phyloP scores from a whole-genome alignment of 371 early-diverging fungal genomes.

The Mortierella sp. region DNA sequence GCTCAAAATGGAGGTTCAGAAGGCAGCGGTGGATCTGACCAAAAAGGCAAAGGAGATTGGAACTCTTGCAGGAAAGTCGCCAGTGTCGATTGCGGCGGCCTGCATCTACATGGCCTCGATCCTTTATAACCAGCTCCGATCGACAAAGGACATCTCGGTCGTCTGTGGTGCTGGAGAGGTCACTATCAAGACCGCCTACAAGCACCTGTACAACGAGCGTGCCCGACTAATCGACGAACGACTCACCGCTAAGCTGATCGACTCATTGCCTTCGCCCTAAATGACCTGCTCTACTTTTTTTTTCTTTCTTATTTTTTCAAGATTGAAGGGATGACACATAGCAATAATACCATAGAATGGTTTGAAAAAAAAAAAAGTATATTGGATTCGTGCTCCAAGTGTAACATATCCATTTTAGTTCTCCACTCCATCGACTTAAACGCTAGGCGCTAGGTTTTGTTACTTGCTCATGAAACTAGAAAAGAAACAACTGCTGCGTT shows the following conservation, averaged over 20 bases:
- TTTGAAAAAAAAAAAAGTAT: no score
- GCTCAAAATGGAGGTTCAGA: slow-evolving; percentile 79
- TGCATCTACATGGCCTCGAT: slow-evolving; percentile 89
- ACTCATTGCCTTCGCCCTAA: slow-evolving; percentile 42
- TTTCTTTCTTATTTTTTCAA: no score
- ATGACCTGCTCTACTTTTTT: no score
- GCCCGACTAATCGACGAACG: slow-evolving; percentile 66
- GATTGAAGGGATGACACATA: no score
- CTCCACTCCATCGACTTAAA: no score
- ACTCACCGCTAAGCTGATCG: slow-evolving; percentile 34
- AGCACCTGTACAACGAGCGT: slow-evolving; percentile 74
- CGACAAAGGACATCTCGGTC: slow-evolving; percentile 83
- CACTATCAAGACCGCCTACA: slow-evolving; percentile 91
- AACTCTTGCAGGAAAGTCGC: slow-evolving; percentile 90
- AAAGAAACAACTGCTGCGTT: no score
- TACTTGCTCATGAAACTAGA: no score
- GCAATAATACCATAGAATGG: no score
- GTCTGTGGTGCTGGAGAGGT: slow-evolving; percentile 92
- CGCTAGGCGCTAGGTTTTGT: no score
- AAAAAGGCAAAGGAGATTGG: slow-evolving; percentile 84
- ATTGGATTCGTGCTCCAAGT: no score
- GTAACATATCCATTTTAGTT: no score
- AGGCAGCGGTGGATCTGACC: slow-evolving; percentile 79
- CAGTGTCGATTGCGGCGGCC: slow-evolving; percentile 93
- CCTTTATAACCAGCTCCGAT: slow-evolving; percentile 74